Base-by-base conservation (phyloP, 2,329 filamentous ascomycete genomes). In the Chaetothyriales sp. region DNA sequence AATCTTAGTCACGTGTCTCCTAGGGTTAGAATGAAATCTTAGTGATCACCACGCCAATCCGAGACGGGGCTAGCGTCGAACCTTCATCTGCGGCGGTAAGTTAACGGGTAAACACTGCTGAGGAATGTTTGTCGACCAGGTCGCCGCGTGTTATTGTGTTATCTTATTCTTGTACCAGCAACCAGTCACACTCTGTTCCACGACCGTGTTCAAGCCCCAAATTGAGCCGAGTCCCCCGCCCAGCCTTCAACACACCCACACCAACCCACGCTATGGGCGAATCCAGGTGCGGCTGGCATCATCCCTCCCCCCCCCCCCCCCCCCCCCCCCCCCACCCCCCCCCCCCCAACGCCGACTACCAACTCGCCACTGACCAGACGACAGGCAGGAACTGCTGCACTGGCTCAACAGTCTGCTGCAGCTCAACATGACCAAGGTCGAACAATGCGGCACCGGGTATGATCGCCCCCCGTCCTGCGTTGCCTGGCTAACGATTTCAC, bases 381-480 rank as follows among this genome's bases (percentile, higher is more conserved):
- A 18, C 43, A 96, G 92, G 76, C 92, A 98, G 73, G 92, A 98
- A 74, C 80, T 98, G 62, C 77, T 98, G 62, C 79, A 82, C 72
- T 98, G 92, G 92, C 76, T 96, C 60, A 98, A 98, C 77, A 90
- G 86, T 77, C 84, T 98, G 56, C 81, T 98, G 48, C 88, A 95
- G 74, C 83, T 98, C 64, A 98, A 96, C 74, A 81, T 98, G 63
- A 96, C 85, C 63, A 96, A 95, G 73, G 87, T 98, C 67, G 92
- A 98, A 74, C 92, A 98, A 77, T 96, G 90, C 69, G 92, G 92
- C 68, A 96, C 90, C 65, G 92, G 90, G 90, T 96, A 81, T 62
- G 76, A 60, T 60, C 57, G 36, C 60, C 57, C 49, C 47, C 47
- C 49, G 42, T 25, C 47, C 51, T 18, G 43, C 32, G 18, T 42